Percentiles rank a stretch among this genome's conserved stretches.
phyloP scores from a whole-genome alignment of 129 eudicot genomes.

The Cynara cardunculus region DNA sequence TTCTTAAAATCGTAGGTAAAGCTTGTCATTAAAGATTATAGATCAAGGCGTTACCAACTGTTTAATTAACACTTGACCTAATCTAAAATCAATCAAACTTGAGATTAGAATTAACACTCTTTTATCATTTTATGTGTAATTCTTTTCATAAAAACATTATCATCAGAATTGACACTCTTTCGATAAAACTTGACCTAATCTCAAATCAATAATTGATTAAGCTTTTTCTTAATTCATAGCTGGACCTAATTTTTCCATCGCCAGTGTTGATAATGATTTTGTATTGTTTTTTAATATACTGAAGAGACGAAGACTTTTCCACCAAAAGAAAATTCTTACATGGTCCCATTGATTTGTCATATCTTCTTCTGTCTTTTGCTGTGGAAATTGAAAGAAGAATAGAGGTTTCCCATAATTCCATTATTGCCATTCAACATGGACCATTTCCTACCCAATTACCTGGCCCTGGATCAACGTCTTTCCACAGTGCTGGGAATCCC shows the following conservation, averaged over 20 bases:
- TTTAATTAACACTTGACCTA: not conserved
- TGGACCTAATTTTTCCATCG: not conserved
- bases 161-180: not conserved
- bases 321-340: not conserved
- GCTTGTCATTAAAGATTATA: no score
- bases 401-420: slow-evolving; percentile 3
- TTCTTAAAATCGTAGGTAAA: no score
- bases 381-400: not conserved
- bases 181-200: not conserved
- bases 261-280: not conserved
- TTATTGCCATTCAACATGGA: not conserved
- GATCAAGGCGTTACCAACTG: not conserved
- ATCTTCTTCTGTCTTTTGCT: not conserved
- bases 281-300: not conserved
- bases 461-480: slow-evolving; percentile 17
- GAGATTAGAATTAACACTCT: not conserved
- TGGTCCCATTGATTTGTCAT: not conserved
- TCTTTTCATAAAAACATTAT: no score
- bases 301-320: not conserved
- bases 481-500: not conserved
- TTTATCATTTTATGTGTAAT: no score
- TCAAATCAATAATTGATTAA: not conserved
- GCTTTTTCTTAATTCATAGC: not conserved
- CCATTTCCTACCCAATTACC: slow-evolving; percentile 6
- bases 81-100: not conserved